Conservation (phyloP, 257 asterid species). For the Solanum chmielewskii region DNA sequence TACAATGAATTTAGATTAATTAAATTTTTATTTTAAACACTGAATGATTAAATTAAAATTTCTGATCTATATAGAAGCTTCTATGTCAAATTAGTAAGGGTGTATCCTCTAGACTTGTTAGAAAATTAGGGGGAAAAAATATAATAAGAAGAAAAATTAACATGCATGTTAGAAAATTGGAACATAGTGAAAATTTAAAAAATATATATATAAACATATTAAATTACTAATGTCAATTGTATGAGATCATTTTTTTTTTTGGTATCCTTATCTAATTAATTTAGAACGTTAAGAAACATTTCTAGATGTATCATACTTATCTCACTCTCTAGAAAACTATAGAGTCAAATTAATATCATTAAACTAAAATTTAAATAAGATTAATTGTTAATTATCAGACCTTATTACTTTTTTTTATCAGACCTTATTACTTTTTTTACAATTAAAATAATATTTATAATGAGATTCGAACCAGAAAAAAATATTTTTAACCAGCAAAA, state of each 20-base stretch:
- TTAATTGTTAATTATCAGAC: neutral
- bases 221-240: neutral
- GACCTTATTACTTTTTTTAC: neutral
- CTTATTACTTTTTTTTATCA: neutral
- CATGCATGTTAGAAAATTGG: neutral
- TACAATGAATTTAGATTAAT: neutral
- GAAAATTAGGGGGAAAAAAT: neutral
- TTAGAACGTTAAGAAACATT: neutral
- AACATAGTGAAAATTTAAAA: neutral
- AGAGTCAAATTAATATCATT: neutral
- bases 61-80: neutral
- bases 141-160: neutral
- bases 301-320: neutral
- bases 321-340: neutral
- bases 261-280: neutral
- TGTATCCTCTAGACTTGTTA: neutral
- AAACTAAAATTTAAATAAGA: neutral
- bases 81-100: neutral
- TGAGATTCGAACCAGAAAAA: too few relatives aligned
- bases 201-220: neutral
- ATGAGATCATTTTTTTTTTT: neutral
- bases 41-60: neutral
- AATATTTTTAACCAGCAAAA: too few relatives aligned
- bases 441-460: too few relatives aligned
- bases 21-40: accelerated